These are phyloP conservation scores for Macroventuria anomochaeta DNA, from an alignment of 2,329 filamentous ascomycete species.

Conservation along the genomic window DNA sequence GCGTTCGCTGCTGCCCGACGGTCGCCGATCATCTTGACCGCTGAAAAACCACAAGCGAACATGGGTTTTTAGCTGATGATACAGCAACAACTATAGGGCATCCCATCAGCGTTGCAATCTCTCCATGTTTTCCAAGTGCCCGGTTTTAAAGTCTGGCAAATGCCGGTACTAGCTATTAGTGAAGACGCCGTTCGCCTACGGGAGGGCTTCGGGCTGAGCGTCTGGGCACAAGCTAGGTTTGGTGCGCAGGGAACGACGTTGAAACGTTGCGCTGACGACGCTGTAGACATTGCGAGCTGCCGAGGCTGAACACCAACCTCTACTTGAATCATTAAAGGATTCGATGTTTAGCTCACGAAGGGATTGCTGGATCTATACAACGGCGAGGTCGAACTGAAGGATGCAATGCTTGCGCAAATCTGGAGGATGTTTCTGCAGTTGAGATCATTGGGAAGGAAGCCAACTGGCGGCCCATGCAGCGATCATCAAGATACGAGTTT, in stretches of 20 bases:
- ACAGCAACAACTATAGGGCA: background rate
- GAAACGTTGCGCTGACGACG: constrained; percentile 2
- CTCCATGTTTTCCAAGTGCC: background rate
- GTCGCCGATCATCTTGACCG: background rate
- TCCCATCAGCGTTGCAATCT: background rate
- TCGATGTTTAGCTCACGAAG: background rate
- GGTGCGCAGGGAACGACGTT: constrained; percentile 5
- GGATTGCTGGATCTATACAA: background rate
- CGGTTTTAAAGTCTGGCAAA: background rate
- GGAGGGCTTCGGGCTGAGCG: background rate
- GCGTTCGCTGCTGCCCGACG: background rate
- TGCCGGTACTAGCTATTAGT: background rate
- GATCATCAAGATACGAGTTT: constrained; percentile 8
- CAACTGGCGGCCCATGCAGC: constrained; percentile 4
- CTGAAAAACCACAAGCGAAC: background rate
- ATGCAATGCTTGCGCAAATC: constrained; percentile 16
- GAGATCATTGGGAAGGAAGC: background rate
- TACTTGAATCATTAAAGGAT: background rate
- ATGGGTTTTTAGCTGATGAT: background rate
- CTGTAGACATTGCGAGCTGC: background rate
- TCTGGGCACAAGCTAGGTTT: background rate
- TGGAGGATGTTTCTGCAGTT: constrained; percentile 8
- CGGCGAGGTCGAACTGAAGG: constrained; percentile 1
- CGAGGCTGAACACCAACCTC: background rate
- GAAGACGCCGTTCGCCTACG: constrained; percentile 6